Conservation (phyloP, 257 asterid species). For the Scutellaria galericulata region DNA sequence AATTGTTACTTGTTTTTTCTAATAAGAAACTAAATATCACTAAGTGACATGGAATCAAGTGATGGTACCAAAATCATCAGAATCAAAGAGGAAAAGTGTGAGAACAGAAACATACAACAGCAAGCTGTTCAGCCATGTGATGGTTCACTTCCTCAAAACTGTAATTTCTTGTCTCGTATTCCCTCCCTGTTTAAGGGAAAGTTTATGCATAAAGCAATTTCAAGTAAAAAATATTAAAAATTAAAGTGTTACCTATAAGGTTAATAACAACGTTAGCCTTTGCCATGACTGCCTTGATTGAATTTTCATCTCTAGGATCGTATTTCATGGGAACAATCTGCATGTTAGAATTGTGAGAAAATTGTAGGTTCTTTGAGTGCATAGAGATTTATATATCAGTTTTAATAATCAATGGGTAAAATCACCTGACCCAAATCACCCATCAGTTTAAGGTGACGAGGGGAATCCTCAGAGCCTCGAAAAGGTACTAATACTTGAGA, state of each 20-base stretch:
- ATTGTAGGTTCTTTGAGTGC: not conserved
- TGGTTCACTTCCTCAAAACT: conserved; percentile 94
- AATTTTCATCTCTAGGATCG: conserved; percentile 86
- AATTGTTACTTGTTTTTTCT: not conserved
- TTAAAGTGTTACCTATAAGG: conserved; percentile 71
- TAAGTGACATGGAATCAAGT: conserved; percentile 15
- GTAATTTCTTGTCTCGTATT: conserved; percentile 91
- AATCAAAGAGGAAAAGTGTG: conserved; percentile 25
- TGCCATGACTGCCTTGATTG: conserved; percentile 97
- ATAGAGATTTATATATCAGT: not conserved
- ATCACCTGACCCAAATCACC: conserved; percentile 98
- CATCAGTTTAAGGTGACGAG: conserved; percentile 97
- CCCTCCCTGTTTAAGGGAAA: conserved; percentile 70
- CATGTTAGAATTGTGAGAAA: conserved; percentile 12
- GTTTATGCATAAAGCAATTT: conserved; percentile 19
- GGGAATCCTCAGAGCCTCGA: conserved; percentile 95
- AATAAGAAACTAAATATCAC: not conserved
- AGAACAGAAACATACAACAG: conserved; percentile 59
- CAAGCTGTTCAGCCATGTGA: conserved; percentile 87
- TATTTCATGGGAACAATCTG: conserved; percentile 98
- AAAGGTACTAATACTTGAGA: conserved; percentile 94
- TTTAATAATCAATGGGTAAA: conserved; percentile 20
- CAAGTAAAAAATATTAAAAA: not conserved
- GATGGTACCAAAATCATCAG: conserved; percentile 18
- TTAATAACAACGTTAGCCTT: conserved; percentile 97